These are phyloP conservation scores for Senna siamea DNA, from an alignment of 306 rosid genomes.

Conservation along the genomic window DNA sequence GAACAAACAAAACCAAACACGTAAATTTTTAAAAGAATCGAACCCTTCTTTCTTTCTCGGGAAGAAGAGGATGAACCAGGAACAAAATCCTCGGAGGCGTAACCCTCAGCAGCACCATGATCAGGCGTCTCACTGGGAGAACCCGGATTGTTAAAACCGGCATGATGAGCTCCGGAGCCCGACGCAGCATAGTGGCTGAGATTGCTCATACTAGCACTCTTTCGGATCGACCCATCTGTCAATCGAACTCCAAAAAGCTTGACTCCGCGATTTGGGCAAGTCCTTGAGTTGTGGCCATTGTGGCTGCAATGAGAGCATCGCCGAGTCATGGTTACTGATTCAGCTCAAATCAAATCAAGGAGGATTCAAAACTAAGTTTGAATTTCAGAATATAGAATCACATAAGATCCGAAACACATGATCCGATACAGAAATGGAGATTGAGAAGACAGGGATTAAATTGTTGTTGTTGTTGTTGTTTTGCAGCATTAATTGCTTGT, in stretches of 20 bases:
- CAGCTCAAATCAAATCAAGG: conserved; percentile 21
- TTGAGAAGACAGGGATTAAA: not conserved
- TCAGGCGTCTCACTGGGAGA: conserved; percentile 67
- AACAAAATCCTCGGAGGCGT: conserved; percentile 79
- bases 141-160: conserved; percentile 52
- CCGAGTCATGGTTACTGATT: conserved; percentile 69
- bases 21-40: not conserved
- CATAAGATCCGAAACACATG: conserved; percentile 30
- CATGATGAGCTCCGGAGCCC: conserved; percentile 40
- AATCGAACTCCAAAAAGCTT: conserved; percentile 93
- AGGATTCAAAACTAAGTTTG: conserved; percentile 1
- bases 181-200: conserved; percentile 62
- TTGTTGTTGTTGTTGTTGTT: not conserved
- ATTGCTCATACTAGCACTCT: conserved; percentile 84
- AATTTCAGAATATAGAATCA: not conserved
- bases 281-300: conserved; percentile 98
- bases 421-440: not conserved
- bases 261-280: conserved; percentile 95
- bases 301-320: conserved; percentile 98
- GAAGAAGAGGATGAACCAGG: conserved; percentile 71
- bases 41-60: conserved; percentile 80
- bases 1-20: not conserved
- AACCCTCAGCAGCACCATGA: conserved; percentile 63
- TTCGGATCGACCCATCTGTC: conserved; percentile 92
- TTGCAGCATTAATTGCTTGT: not conserved